Base-by-base conservation (phyloP, 441 rosid genomes). In the Adansonia gregorii region DNA sequence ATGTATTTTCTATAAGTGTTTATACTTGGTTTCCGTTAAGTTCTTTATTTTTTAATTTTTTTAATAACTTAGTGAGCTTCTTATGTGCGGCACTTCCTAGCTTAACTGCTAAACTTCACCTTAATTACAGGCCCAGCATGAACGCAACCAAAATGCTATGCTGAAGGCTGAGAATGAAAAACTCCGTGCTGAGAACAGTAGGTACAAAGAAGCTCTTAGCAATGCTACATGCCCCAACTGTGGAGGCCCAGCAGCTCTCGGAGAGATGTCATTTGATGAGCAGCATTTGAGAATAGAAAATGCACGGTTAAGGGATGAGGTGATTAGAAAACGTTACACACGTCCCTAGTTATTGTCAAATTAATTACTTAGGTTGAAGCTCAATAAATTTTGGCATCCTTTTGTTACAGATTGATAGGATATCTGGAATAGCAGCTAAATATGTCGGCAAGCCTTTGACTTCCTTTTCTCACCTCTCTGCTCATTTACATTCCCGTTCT, bases 201-300 rank as follows among this genome's bases (percentile, higher is more conserved):
- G 96, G 86, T 96, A 91, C 85, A 89, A 90, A 80, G 99, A 93
- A 80, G 98, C 99, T 46, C 85, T 96, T 60, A 83, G 84, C 77
- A 96, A 85, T 78, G 93, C 98, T n/a, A 82, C 98, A 12, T 96
- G 99, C 71, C 99, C 98, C 65, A 94, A 83, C 74, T 96, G 99
- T 41, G 98, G 98, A 0, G 98, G 98, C 12, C 98, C 95, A 1
- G 94, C 97, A 14, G 91, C 97, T 19, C 89, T 93, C 0, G 99
- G 99, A 58, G 99, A 96, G 72, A 96, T 96, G 98, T 94, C 99
- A 6, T 94, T 94, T 64, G 99, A 96, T 20, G 99, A 96, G 84
- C 99, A 96, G 61, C 98, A 94, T 84, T 79, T 93, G 82, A 90
- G 99, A 80, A 89, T 96, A 12, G 99, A 96, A 80, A 96, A 94